phyloP scores from a whole-genome alignment of 257 asterid genomes.

The Rauvolfia tetraphylla region DNA sequence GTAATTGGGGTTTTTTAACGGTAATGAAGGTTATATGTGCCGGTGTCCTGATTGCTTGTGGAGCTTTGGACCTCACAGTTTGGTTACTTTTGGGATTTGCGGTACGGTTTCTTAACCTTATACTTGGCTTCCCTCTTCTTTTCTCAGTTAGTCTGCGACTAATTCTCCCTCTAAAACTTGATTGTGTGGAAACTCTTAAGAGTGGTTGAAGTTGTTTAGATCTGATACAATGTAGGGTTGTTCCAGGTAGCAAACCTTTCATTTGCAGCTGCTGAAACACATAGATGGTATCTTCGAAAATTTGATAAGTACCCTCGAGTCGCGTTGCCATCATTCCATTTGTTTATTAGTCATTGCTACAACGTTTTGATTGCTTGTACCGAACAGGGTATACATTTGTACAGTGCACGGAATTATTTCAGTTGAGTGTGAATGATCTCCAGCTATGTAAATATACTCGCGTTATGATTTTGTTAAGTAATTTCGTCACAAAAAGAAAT shows the following conservation, averaged over 20 bases:
- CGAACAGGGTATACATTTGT: too few relatives aligned
- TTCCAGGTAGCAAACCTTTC: constrained; percentile 80
- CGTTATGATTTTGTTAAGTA: not conserved
- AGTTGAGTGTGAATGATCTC: not conserved
- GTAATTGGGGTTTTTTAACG: constrained; percentile 8
- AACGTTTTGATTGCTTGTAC: not conserved
- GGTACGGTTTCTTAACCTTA: constrained; percentile 43
- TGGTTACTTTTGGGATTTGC: constrained; percentile 72
- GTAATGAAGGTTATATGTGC: constrained; percentile 64
- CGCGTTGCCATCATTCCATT: constrained; percentile 64
- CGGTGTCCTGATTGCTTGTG: constrained; percentile 75
- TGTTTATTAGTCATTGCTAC: constrained; percentile 28
- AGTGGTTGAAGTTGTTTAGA: not conserved
- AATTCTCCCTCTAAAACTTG: not conserved
- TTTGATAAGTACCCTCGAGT: constrained; percentile 73
- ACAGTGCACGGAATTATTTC: not conserved
- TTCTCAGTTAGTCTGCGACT: not conserved
- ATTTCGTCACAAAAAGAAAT: too few relatives aligned
- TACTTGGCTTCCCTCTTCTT: not conserved
- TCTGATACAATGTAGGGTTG: not conserved
- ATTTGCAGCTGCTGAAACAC: constrained; percentile 74
- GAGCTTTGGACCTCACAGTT: constrained; percentile 62
- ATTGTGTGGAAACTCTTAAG: not conserved
- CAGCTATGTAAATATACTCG: not conserved
- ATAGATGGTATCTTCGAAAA: constrained; percentile 67